phyloP scores from a whole-genome alignment of 805 yeast genomes.

The Candida boleticola region DNA sequence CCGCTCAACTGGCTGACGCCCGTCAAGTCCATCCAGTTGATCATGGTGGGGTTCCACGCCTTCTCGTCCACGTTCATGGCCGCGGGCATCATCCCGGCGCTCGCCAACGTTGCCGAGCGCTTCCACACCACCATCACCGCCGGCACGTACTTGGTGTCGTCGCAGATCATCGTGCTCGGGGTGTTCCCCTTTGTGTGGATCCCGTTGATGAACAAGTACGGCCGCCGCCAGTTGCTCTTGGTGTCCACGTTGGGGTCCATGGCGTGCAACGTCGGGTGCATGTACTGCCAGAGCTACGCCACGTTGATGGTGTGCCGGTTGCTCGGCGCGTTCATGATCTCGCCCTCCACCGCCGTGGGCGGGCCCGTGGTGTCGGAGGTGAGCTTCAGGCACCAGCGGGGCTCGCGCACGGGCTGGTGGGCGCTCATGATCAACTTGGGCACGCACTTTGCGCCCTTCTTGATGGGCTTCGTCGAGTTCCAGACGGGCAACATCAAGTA shows the following conservation, averaged over 20 bases:
- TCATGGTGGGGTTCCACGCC: conserved; percentile 14
- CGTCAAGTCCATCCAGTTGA: conserved; percentile 10
- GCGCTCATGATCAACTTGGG: conserved; percentile 13
- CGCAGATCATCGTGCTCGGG: conserved; percentile 14
- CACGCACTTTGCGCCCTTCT: conserved; percentile 15
- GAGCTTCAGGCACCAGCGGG: conserved; percentile 16
- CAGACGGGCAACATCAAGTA: conserved; percentile 10
- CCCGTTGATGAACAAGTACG: conserved; percentile 15
- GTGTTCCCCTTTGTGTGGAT: conserved; percentile 15
- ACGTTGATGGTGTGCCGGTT: conserved; percentile 12
- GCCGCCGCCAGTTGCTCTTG: conserved; percentile 10
- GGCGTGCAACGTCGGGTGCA: conserved; percentile 13
- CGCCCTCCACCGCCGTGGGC: conserved; percentile 16
- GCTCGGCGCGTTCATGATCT: conserved; percentile 13
- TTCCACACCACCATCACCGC: conserved; percentile 9
- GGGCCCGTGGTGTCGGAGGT: conserved; percentile 14
- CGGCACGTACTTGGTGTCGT: conserved; percentile 13
- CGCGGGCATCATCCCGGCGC: conserved; percentile 16
- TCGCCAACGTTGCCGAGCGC: conserved; percentile 9
- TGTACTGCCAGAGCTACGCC: conserved; percentile 11
- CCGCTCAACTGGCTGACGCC: conserved; percentile 16
- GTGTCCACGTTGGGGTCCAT: conserved; percentile 11
- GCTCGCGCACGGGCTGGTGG: conserved; percentile 16
- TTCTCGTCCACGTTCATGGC: conserved; percentile 17
- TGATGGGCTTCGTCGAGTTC: conserved; percentile 16